Percentiles rank a stretch among this genome's conserved stretches.
Evolutionary conservation across 495 filamentous ascomycete species (phyloP).

Genomic region (Apodospora peruviana): DNA sequence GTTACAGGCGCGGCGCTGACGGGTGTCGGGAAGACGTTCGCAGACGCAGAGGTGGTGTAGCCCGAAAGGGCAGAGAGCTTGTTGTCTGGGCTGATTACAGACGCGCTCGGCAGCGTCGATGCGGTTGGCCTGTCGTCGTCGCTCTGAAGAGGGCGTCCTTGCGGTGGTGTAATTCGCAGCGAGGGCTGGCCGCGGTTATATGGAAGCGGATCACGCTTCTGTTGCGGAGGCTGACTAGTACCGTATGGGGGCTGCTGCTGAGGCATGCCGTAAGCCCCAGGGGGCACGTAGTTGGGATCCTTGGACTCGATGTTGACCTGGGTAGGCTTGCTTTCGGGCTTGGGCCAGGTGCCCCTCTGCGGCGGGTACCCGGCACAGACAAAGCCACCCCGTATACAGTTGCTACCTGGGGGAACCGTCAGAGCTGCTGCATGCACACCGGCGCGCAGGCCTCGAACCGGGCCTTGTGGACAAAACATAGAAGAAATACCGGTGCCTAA

Average conservation of each 20-base stretch:
- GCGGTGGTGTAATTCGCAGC: conserved; percentile 51
- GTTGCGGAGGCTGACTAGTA: conserved; percentile 20
- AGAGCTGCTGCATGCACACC: too few relatives aligned
- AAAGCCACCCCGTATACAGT: conserved; percentile 88
- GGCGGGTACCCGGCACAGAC: conserved; percentile 87
- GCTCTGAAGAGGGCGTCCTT: conserved; percentile 39
- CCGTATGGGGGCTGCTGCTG: conserved; percentile 32
- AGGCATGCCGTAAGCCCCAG: conserved; percentile 52
- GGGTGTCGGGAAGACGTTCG: conserved; percentile 47
- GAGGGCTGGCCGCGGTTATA: conserved; percentile 48
- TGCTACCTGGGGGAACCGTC: conserved; percentile 58
- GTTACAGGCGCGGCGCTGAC: conserved; percentile 42
- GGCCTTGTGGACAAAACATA: neutral
- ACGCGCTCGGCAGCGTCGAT: conserved; percentile 46
- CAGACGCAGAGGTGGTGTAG: conserved; percentile 33
- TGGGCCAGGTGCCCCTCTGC: conserved; percentile 64
- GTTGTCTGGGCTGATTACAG: conserved; percentile 48
- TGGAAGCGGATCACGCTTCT: conserved; percentile 44
- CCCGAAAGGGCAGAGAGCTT: conserved; percentile 47
- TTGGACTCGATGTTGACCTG: conserved; percentile 84
- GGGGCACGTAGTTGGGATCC: conserved; percentile 58
- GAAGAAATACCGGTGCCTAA: conserved; percentile 12
- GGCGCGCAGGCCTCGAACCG: neutral
- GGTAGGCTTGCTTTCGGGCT: conserved; percentile 51
- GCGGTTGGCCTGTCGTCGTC: conserved; percentile 46